Base-by-base conservation (phyloP, 148 eudicot species). In the Silene uniflora region DNA sequence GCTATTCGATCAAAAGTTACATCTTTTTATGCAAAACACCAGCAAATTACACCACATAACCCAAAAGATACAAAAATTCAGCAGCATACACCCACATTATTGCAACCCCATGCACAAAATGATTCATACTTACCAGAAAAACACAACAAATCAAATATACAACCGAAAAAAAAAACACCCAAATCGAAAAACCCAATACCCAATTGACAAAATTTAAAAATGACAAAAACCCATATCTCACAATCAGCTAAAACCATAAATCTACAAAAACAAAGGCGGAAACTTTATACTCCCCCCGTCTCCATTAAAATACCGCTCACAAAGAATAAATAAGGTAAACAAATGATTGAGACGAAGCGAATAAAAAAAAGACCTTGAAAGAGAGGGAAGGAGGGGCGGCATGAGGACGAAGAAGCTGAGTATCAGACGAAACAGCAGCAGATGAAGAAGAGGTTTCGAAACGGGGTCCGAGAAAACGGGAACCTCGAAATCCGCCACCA, bases 361-460 rank as follows among this genome's bases (percentile, higher is more conserved):
- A 0, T 44, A 77, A 76, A 49, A 19, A 25, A 27, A 12, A 56
- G 27, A 93, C 97, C 94, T 88, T 87, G 78, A 86, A 14, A 25
- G 85, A 72, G 71, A 84, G 76, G 77, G 85, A 54, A 70, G 80
- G 7, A 2, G 77, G 71, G 24, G 78, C 86, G 78, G 90, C 95
- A 89, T 88, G 97, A 3, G 98, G 85, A 75, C 98, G 93, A 82
- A 90, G 77, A 22, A 83, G 75, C 5, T 83, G 88, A 89, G 89
- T 88, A 56, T 91, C 87, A 69, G 82, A 35, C 21, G 75, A 18
- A 74, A 77, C 5, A 1, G 86, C 80, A 6, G 79, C 46, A 25
- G 82, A 59, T 5, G 86, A 58, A 46, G 84, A 73, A 0, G 86
- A 76, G 52, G 91, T 39, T 52, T 90, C 97, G 52, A 90, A 90